Conservation (phyloP, 495 filamentous ascomycete genomes). For the Penicillium lagena region DNA sequence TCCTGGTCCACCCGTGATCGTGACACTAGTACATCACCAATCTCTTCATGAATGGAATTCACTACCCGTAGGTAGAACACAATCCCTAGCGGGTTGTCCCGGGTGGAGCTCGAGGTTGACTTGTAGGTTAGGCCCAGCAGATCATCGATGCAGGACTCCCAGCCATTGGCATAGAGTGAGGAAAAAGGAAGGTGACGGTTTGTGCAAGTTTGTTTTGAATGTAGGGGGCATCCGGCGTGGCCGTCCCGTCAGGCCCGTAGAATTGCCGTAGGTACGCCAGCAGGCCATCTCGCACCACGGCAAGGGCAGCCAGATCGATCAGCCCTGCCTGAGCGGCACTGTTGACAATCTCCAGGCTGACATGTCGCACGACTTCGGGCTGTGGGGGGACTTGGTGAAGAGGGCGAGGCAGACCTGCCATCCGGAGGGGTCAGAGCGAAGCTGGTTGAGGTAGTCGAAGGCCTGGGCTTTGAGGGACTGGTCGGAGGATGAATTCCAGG, state of each 20-base stretch:
- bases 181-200: constrained; percentile 85
- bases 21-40: constrained; percentile 83
- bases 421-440: constrained; percentile 69
- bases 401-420: constrained; percentile 83
- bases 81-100: constrained; percentile 69
- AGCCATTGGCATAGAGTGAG: constrained; percentile 72
- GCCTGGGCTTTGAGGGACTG: constrained; percentile 74
- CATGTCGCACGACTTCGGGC: constrained; percentile 78
- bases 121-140: constrained; percentile 60
- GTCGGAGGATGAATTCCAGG: constrained; percentile 69
- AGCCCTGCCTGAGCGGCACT: constrained; percentile 73
- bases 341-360: constrained; percentile 86
- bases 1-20: constrained; percentile 68
- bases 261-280: constrained; percentile 67
- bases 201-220: constrained; percentile 98
- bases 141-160: constrained; percentile 86
- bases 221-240: constrained; percentile 54
- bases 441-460: constrained; percentile 77
- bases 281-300: constrained; percentile 67
- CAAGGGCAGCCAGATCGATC: constrained; percentile 60
- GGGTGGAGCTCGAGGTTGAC: constrained; percentile 37
- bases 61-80: constrained; percentile 84
- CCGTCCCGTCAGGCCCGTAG: constrained; percentile 54
- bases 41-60: constrained; percentile 89
- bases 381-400: constrained; percentile 71